Percentiles rank a stretch among this genome's conserved stretches.
Evolutionary conservation across 495 filamentous ascomycete genomes (phyloP).

Genomic region (Podospora anserina): DNA sequence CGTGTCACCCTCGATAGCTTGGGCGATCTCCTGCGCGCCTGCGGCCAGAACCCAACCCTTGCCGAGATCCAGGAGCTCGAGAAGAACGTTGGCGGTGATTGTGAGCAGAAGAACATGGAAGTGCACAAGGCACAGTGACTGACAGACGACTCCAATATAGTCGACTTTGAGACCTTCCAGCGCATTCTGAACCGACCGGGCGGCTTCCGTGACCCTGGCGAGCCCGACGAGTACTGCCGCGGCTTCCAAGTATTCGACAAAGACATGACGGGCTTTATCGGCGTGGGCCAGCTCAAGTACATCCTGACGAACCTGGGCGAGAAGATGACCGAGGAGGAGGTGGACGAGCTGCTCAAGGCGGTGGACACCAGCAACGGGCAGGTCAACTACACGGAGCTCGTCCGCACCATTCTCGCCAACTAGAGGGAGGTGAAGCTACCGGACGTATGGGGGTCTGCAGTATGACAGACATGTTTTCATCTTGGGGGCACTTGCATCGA

Average conservation of each 20-base stretch:
- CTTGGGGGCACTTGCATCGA: conserved; percentile 26
- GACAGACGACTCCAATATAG: conserved; percentile 50
- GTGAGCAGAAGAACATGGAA: conserved; percentile 52
- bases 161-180: conserved; percentile 96
- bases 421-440: conserved; percentile 40
- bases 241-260: conserved; percentile 99
- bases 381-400: conserved; percentile 94
- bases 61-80: conserved; percentile 88
- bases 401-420: conserved; percentile 92
- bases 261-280: conserved; percentile 96
- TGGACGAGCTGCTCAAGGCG: conserved; percentile 95
- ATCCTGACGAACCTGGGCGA: conserved; percentile 95
- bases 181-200: conserved; percentile 95
- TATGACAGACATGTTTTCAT: conserved; percentile 7
- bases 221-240: conserved; percentile 95
- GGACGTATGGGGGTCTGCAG: conserved; percentile 8
- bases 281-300: conserved; percentile 92
- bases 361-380: conserved; percentile 91
- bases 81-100: conserved; percentile 80
- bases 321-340: conserved; percentile 98
- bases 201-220: conserved; percentile 95
- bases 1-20: conserved; percentile 81
- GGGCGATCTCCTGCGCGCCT: conserved; percentile 90
- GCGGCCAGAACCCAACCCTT: conserved; percentile 95
- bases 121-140: not conserved